These are phyloP conservation scores for Gnomoniopsis smithogilvyi DNA, from an alignment of 2,329 filamentous ascomycete species.

Conservation along the genomic window DNA sequence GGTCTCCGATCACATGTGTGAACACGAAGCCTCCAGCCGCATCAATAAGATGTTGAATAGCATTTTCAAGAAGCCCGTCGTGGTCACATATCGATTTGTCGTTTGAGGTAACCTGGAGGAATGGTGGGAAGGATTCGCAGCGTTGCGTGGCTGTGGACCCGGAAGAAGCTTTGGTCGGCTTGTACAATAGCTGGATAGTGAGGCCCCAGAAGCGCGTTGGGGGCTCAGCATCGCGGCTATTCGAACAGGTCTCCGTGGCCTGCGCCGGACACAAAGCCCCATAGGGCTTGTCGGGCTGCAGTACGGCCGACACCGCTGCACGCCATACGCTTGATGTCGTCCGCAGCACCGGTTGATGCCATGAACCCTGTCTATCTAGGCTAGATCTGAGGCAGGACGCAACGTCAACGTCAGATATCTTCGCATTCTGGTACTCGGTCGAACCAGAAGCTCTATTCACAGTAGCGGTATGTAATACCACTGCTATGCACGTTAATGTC, in stretches of 20 bases:
- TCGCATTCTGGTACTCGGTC: not conserved
- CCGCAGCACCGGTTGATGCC: not conserved
- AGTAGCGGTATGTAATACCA: not conserved
- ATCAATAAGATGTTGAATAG: constrained; percentile 5
- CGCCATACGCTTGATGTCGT: not conserved
- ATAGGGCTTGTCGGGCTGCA: constrained; percentile 3
- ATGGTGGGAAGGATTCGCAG: not conserved
- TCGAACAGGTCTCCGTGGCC: constrained; percentile 6
- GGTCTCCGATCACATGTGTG: constrained; percentile 5
- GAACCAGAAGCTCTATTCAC: constrained; percentile 2
- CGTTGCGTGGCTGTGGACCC: constrained; percentile 11
- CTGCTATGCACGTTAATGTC: not conserved
- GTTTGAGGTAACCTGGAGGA: constrained; percentile 14
- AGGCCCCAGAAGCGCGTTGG: constrained; percentile 12
- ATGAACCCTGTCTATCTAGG: constrained; percentile 2
- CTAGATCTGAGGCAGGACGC: not conserved
- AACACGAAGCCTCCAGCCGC: constrained; percentile 8
- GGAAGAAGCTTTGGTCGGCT: not conserved
- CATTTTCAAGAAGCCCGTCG: not conserved
- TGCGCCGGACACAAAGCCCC: constrained; percentile 6
- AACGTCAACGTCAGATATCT: not conserved
- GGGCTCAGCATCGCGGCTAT: constrained; percentile 16
- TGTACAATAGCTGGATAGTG: not conserved
- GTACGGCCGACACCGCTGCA: constrained; percentile 10
- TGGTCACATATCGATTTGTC: not conserved